These are phyloP conservation scores for Trypethelium eluteriae DNA, from an alignment of 495 filamentous ascomycete genomes.

Conservation along the genomic window DNA sequence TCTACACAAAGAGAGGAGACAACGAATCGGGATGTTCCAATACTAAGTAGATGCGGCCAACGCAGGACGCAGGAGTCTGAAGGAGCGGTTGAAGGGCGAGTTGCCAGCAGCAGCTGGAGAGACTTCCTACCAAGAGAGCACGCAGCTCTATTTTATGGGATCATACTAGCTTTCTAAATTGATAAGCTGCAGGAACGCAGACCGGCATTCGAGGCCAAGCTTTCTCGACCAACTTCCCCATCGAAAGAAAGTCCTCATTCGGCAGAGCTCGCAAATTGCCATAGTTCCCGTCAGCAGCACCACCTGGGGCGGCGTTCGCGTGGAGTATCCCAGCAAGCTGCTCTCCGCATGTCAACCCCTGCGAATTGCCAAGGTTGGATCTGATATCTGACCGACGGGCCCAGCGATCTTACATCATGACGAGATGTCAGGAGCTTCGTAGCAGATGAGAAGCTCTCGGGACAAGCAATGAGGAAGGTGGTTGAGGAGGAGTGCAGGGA, in stretches of 20 bases:
- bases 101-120: not conserved
- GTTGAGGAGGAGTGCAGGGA: not conserved
- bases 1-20: not conserved
- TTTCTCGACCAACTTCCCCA: slow-evolving; percentile 5
- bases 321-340: slow-evolving; percentile 1
- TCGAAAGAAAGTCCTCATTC: not conserved
- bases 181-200: slow-evolving; percentile 7
- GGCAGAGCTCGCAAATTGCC: not conserved
- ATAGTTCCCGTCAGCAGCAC: not conserved
- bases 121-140: not conserved
- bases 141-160: not conserved
- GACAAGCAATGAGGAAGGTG: not conserved
- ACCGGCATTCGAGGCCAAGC: not conserved
- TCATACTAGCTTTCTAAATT: not conserved
- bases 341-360: not conserved
- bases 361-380: not conserved
- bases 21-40: not conserved
- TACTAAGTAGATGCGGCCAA: not conserved
- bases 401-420: not conserved
- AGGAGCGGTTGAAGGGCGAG: not conserved
- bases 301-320: not conserved
- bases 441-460: not conserved
- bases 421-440: not conserved
- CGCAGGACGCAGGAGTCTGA: not conserved
- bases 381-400: not conserved